phyloP scores from a whole-genome alignment of 805 yeast species.

The Schizosaccharomyces octosporus region DNA sequence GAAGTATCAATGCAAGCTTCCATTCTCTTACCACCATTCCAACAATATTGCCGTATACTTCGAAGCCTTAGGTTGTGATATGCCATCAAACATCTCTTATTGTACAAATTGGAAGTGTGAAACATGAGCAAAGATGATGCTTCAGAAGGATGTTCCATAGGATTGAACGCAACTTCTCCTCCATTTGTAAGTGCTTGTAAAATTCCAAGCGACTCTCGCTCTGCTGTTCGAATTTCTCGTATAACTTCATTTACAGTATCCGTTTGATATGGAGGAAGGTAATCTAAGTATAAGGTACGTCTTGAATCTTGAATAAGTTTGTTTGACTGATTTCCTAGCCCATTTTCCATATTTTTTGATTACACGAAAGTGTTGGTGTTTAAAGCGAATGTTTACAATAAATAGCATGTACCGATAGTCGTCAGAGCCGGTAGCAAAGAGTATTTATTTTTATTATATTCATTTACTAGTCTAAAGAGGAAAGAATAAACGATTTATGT shows the following conservation, averaged over 20 bases:
- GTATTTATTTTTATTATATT: no score
- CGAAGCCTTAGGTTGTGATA: conserved; percentile 52
- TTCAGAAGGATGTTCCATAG: conserved; percentile 11
- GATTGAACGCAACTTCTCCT: conserved; percentile 6
- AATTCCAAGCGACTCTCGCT: conserved; percentile 27
- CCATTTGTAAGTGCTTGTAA: conserved; percentile 9
- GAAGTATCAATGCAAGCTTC: conserved; percentile 11
- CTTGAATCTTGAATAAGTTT: conserved; percentile 73
- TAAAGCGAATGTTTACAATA: no score
- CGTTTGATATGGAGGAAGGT: conserved; percentile 44
- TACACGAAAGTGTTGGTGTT: neutral
- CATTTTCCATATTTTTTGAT: neutral
- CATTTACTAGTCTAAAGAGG: no score
- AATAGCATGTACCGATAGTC: no score
- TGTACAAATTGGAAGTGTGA: conserved; percentile 55
- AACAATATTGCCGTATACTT: conserved; percentile 37
- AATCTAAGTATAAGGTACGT: conserved; percentile 40
- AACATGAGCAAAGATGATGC: conserved; percentile 25
- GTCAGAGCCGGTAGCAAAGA: no score
- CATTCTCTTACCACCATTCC: conserved; percentile 22
- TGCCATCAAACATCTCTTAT: conserved; percentile 72
- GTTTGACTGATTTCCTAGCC: neutral
- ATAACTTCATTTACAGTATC: conserved; percentile 45
- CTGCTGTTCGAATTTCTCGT: conserved; percentile 33
- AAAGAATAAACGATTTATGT: no score